Evolutionary conservation across 202 grass and related monocot species (phyloP).

Genomic region (Saccharum hybrid): DNA sequence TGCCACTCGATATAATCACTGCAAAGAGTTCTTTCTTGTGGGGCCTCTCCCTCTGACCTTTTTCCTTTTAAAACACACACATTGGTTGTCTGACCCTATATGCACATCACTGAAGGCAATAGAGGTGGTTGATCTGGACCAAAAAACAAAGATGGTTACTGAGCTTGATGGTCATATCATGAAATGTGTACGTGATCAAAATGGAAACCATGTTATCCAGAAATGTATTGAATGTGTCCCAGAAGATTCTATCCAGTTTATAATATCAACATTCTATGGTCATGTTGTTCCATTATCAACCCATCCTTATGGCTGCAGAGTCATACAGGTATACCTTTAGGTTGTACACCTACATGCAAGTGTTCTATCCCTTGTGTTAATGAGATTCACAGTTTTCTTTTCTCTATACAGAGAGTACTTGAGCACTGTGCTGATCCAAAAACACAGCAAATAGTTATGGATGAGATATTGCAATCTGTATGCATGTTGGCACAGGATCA

Average conservation of each 20-base stretch:
- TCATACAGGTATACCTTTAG: constrained; percentile 73
- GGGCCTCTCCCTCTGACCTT: not conserved
- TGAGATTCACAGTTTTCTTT: constrained; percentile 34
- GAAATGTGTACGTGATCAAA: constrained; percentile 92
- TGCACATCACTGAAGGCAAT: constrained; percentile 69
- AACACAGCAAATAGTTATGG: constrained; percentile 88
- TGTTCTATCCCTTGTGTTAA: constrained; percentile 7
- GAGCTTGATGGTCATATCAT: constrained; percentile 87
- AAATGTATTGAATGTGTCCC: constrained; percentile 97
- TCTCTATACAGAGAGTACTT: constrained; percentile 69
- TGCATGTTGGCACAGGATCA: constrained; percentile 88
- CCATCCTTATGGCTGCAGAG: constrained; percentile 92
- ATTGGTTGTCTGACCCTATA: constrained; percentile 22
- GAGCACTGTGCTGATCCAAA: constrained; percentile 81
- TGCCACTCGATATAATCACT: not conserved
- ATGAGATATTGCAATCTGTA: constrained; percentile 86
- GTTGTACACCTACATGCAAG: not conserved
- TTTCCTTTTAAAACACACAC: not conserved
- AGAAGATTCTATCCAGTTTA: constrained; percentile 81
- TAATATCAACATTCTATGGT: constrained; percentile 86
- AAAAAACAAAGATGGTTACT: constrained; percentile 91
- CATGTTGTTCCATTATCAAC: constrained; percentile 89
- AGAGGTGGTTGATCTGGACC: constrained; percentile 88
- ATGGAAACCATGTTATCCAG: constrained; percentile 97
- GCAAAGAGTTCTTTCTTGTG: not conserved